Evolutionary conservation across 306 rosid species (phyloP).

Genomic region (Cucumis melo): DNA sequence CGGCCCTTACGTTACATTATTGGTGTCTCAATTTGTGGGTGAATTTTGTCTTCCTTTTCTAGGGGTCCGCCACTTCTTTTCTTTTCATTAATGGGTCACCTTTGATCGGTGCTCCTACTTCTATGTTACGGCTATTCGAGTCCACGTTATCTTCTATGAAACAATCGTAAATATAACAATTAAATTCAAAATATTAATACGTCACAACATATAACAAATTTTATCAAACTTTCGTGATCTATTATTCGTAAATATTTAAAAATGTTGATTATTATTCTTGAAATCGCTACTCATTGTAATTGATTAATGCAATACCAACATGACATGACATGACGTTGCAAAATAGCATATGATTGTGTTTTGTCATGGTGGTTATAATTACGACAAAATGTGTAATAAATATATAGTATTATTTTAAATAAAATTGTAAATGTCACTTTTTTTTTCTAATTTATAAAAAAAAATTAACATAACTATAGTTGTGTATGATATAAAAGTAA

Average conservation of each 20-base stretch:
- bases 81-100: slow-evolving; percentile 18
- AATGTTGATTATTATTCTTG: too few relatives aligned
- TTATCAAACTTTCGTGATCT: too few relatives aligned
- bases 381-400: not conserved
- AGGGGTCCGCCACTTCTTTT: slow-evolving; percentile 15
- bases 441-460: too few relatives aligned
- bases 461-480: too few relatives aligned
- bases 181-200: too few relatives aligned
- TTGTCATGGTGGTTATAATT: not conserved
- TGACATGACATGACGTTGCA: not conserved
- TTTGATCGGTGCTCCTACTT: slow-evolving; percentile 1
- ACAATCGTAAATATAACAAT: too few relatives aligned
- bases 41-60: slow-evolving; percentile 11
- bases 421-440: not conserved
- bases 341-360: not conserved
- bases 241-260: too few relatives aligned
- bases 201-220: too few relatives aligned
- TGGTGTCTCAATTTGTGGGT: slow-evolving; percentile 9
- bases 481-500: too few relatives aligned
- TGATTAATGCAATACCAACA: not conserved
- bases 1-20: not conserved
- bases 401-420: not conserved
- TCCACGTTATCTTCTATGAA: not conserved
- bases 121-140: not conserved
- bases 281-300: too few relatives aligned